phyloP scores from a whole-genome alignment of 2,329 filamentous ascomycete species.

The Lasiodiplodia sp. region DNA sequence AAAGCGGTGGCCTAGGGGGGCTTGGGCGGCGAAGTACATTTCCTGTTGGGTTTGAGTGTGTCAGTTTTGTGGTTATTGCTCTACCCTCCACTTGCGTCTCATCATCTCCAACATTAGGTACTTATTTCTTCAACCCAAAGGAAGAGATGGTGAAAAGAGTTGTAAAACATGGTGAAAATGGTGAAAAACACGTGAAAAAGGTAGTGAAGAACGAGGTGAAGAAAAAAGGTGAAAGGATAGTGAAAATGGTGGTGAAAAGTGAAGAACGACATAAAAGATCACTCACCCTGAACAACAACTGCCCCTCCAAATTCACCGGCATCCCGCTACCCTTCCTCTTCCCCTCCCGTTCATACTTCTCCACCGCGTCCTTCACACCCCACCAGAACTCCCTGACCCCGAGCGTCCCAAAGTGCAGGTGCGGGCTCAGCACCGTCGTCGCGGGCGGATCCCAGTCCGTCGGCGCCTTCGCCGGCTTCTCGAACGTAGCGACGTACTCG shows the following conservation, averaged over 20 bases:
- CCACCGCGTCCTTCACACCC: constrained; percentile 69
- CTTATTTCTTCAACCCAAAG: no score
- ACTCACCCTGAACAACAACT: constrained; percentile 69
- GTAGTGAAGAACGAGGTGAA: no score
- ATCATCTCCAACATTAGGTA: no score
- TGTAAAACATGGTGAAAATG: no score
- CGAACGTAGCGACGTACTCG: constrained; percentile 74
- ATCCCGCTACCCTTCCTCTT: constrained; percentile 53
- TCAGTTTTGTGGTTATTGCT: background rate
- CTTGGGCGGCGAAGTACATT: constrained; percentile 84
- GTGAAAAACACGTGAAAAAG: no score
- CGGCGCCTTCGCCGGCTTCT: constrained; percentile 78
- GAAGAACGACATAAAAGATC: no score
- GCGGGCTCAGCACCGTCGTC: constrained; percentile 76
- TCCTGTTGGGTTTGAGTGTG: constrained; percentile 51
- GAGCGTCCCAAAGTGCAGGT: constrained; percentile 76
- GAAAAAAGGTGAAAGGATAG: no score
- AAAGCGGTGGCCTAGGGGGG: constrained; percentile 69
- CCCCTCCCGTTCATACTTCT: constrained; percentile 63
- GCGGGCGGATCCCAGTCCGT: constrained; percentile 76
- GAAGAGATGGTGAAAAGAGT: background rate
- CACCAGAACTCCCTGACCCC: constrained; percentile 77
- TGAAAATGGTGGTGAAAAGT: no score
- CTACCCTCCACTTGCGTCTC: no score
- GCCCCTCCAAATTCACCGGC: constrained; percentile 74